Evolutionary conservation across 1,284 basidiomycete genomes (phyloP), one percentile per base, ranked within the genome.

Genomic region (Ceratobasidium sp.): DNA sequence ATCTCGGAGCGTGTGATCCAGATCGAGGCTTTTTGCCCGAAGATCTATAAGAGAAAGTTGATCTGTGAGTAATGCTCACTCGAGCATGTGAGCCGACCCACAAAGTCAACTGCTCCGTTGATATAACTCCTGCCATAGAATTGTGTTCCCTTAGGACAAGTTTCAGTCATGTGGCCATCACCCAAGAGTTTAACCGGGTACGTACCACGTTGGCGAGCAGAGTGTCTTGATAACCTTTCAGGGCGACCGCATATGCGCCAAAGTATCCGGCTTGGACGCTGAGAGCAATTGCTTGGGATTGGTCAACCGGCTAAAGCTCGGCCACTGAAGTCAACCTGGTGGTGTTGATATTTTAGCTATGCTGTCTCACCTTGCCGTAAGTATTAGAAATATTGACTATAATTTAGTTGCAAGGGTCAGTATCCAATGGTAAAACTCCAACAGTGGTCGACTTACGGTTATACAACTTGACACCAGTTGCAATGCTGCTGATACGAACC

Each of bases 201-300:
- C 69, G 9, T 61, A 72, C 69, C 54, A 72, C 69, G 27, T 72
- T 72, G 56, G 69, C 69, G 24, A 72, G 69, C 37, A 72, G 31
- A 16, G 69, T 72, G 24, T 72, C 69, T 56, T 72, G 69, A 51
- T 72, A 72, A 11, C 69, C 69, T 62, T 72, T 72, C n/a, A 72
- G 34, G 9, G 69, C 69, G 58, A 72, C 56, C 16, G 69, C 69
- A 72, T 72, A 72, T 39, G 69, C 69, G 14, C 69, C 69, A 39
- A 72, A 72, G 13, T 61, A 61, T 34, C 69, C 69, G n/a, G 69
- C 69, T 61, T 72, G 69, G 24, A 78, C 77, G 39, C 77, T 77
- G 37, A 78, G 66, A 53, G 78, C 78, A 41, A 78, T 78, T 5
- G 78, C 78, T 56, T 77, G 78, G n/a, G 77, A 71, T 54, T 77